Percentiles rank a stretch among this genome's conserved stretches.
Evolutionary conservation across 75 land plant species (phyloP).

Genomic region (Selaginella moellendorffii): DNA sequence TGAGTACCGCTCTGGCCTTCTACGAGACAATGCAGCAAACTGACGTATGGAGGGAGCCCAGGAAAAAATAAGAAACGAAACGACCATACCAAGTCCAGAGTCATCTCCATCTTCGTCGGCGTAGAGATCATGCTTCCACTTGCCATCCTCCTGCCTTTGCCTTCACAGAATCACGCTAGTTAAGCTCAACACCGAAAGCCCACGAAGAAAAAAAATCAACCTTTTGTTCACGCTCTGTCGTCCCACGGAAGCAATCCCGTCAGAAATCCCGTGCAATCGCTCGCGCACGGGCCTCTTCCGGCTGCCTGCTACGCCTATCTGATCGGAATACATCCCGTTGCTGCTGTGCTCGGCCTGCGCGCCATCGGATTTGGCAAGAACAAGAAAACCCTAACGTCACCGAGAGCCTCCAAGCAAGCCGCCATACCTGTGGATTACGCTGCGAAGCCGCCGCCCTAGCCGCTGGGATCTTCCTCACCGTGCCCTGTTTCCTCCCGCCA

Average conservation of each 20-base stretch:
- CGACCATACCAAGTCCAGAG: constrained; percentile 3
- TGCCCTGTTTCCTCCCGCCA: background rate
- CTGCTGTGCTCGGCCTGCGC: background rate
- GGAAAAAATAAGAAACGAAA: no score
- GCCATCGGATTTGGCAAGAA: background rate
- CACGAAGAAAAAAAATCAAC: background rate
- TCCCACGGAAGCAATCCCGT: background rate
- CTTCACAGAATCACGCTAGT: constrained; percentile 8
- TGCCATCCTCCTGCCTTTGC: constrained; percentile 17
- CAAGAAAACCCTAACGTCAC: background rate
- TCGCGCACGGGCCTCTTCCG: background rate
- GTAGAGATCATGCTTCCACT: constrained; percentile 22
- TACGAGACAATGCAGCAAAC: constrained; percentile 8
- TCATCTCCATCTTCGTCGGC: constrained; percentile 20
- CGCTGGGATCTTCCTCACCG: background rate
- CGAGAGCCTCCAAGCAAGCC: no score
- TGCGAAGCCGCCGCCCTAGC: background rate
- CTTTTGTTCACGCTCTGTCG: background rate
- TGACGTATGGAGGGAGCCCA: no score
- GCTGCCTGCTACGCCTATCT: background rate
- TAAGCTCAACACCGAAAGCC: background rate
- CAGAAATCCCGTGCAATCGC: background rate
- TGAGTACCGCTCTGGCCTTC: constrained; percentile 17
- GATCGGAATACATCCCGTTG: background rate
- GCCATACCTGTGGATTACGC: background rate